Base-by-base conservation (phyloP, 768 basidiomycete species). In the Lyophyllum atratum region DNA sequence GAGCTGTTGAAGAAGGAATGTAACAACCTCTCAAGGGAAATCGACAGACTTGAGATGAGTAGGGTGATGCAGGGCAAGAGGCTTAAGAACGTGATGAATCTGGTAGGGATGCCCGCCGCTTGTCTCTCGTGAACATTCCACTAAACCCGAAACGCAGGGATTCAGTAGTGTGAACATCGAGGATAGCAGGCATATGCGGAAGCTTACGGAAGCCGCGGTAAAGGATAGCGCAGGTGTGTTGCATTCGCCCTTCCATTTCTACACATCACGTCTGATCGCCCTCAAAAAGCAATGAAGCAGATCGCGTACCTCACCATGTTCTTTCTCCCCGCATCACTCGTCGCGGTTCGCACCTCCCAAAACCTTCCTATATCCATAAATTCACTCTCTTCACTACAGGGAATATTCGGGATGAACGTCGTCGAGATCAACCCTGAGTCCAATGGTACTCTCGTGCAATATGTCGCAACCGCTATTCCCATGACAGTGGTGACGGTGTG, bases 291-390 rank as follows among this genome's bases (percentile, higher is more conserved):
- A 17, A 80, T 81, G 74, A 80, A 80, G 55, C 74, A 84, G 52
- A 79, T 86, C 29, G 76, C 83, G 0, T 85, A 84, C 57, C 68
- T 87, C 1, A 83, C 84, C 0, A 86, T 85, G 82, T 64, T 85
- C 17, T 87, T 86, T 66, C 70, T 86, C 9, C 85, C 85, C 0
- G 79, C 82, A 2, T 77, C 78, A 14, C 81, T 86, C 46, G 68
- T 74, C 29, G 76, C 77, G 8, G 77, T 79, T 62, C 50, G 72
- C 67, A 40, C 26, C 19, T 14, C 47, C n/a, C n/a, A n/a, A n/a
- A n/a, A n/a, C 26, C 50, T 54, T 22, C 37, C 3, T 52, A 19
- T 15, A 9, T 25, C 15, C 25, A 37, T 47, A 28, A 29, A 25
- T 22, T 26, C 46, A 37, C 25, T 52, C 34, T 24, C 52, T 26